Base-by-base conservation (phyloP, 1,284 basidiomycete genomes). In the Leucocoprinus gongylophorus region DNA sequence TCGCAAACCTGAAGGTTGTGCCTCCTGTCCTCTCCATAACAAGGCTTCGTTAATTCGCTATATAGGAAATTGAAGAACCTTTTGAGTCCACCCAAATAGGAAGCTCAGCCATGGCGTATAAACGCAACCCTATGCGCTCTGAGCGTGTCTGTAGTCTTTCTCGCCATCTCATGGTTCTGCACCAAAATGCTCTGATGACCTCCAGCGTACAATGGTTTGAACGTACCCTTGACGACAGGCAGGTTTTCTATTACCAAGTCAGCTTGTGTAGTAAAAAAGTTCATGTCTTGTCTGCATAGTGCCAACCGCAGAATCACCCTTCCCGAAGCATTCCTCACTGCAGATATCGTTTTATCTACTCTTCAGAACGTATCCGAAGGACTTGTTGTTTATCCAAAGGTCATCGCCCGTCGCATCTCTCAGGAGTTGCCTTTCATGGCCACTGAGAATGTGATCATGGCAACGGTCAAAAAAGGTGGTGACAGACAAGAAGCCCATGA, bases 381-480 rank as follows among this genome's bases (percentile, higher is more conserved):
- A 1, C 79, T 99, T 20, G 95, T 99, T 28, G 95, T 99, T 53
- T 99, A 99, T 71, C 95, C 95, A 15, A 86, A 85, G 64, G 95
- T 99, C 59, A 99, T 99, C 62, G 87, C 78, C 5, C 83, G 94
- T 41, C 84, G 92, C 39, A 95, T 99, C 66, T 71, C 83, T 18
- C 91, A 97, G 68, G 97, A 99, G 71, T 78, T 99, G 32, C 97
- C 97, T 2, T 99, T 99, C 79, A 99, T 99, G 97, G 91, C 91
- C 2, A 95, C 94, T 2, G 94, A 97, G 71, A 99, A 99, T 71
- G 81, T 99, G 69, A 99, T 99, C 74, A 99, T 99, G 97, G 94
- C 94, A 10, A 86, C 99, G 56, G 97, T 99, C 54, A 95, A 95
- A 71, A 78, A 75, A 50, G 95, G 95, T 38, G 97, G 95, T 1